Evolutionary conservation across 2,329 filamentous ascomycete genomes (phyloP), one percentile per base, ranked within the genome.

Genomic region (Apiospora sp.): DNA sequence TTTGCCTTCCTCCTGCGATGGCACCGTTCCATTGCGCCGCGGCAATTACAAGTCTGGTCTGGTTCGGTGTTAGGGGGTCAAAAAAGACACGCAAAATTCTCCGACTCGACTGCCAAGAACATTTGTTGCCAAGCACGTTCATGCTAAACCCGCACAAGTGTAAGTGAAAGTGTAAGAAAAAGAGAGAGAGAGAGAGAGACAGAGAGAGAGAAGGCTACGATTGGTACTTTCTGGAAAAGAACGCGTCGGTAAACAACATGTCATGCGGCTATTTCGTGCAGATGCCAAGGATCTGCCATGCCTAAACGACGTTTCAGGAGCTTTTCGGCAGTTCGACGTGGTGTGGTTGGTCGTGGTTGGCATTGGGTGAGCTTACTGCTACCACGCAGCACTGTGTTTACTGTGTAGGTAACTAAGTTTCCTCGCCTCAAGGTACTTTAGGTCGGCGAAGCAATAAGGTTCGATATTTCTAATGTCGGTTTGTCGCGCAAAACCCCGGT

Each of bases 241-340:
- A 41, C 37, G 37, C 6, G 44, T 22, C 46, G 46, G 22, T 7
- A 48, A n/a, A 19, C 16, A 22, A 61, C 54, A 41, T 61, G 54
- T 37, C 54, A 61, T 64, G 58, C 34, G 34, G 34, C 58, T 64
- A 41, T n/a, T 41, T 64, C n/a, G 58, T 41, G 34, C 58, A 41
- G 58, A 14, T n/a, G 19, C 58, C 19, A 41, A n/a, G 58, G 34
- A 41, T 64, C 34, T 64, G 34, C 58, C 34, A 64, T 24, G 34
- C 58, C 19, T 64, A 64, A 41, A 64, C 58, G 34, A 64, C 4
- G 58, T 64, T 64, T 64, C 58, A 64, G 19, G n/a, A 41, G 19
- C n/a, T 16, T 16, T 61, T 37, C 54, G 54, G 54, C 54, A 61
- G 30, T 61, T 61, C 19, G 54, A 61, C 16, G 30, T 37, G 58